Evolutionary conservation across 371 early-diverging fungal genomes (phyloP).

Genomic region (Dinochytrium kinnereticum): DNA sequence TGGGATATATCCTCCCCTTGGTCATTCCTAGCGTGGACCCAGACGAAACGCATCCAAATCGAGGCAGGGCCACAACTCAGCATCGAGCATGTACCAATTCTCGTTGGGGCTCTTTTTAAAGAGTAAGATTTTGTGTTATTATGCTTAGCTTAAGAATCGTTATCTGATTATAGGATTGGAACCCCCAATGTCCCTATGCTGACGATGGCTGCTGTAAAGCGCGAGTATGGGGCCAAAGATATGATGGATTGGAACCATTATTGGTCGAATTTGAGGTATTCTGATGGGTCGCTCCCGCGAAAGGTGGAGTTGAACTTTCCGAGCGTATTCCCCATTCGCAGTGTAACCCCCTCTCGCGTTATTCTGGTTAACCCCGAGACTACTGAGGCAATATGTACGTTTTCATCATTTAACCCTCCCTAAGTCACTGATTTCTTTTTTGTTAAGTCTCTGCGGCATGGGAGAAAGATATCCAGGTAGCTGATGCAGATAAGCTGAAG

Average conservation of each 20-base stretch:
- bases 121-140: conserved; percentile 9
- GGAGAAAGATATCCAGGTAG: conserved; percentile 22
- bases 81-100: conserved; percentile 28
- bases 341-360: conserved; percentile 25
- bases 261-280: conserved; percentile 21
- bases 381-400: conserved; percentile 13
- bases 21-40: conserved; percentile 32
- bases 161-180: conserved; percentile 31
- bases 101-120: conserved; percentile 40
- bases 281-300: not conserved
- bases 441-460: conserved; percentile 25
- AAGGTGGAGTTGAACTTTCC: conserved; percentile 21
- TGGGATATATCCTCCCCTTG: conserved; percentile 42
- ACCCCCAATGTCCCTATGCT: conserved; percentile 34
- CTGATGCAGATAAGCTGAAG: conserved; percentile 16
- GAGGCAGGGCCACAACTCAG: conserved; percentile 24
- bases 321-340: conserved; percentile 33
- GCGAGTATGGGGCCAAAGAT: conserved; percentile 28
- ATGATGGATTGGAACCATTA: conserved; percentile 38
- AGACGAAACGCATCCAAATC: conserved; percentile 20
- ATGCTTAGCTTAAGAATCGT: not conserved
- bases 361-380: conserved; percentile 27
- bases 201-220: conserved; percentile 21
- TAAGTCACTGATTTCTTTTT: not conserved
- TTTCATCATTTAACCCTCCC: not conserved